Percentiles rank a stretch among this genome's conserved stretches.
These are phyloP conservation scores for Geosmithia flava DNA, from an alignment of 2,329 filamentous ascomycete genomes.

Conservation along the genomic window DNA sequence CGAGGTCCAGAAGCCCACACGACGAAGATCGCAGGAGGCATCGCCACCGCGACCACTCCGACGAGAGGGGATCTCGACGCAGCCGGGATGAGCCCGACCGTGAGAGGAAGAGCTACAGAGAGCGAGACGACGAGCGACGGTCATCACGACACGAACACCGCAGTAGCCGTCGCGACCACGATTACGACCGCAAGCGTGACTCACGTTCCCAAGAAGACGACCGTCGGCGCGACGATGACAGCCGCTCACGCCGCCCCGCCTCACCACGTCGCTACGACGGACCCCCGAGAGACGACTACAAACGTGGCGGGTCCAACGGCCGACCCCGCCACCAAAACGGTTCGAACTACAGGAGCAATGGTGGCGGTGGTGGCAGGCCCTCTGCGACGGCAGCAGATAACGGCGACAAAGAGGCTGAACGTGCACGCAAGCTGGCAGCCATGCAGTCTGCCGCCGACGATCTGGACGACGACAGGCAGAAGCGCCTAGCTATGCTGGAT, in stretches of 20 bases:
- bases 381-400: conserved; percentile 10
- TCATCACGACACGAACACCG: background rate
- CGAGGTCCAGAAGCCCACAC: conserved; percentile 29
- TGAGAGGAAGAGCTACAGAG: background rate
- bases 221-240: conserved; percentile 10
- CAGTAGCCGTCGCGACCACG: conserved; percentile 9
- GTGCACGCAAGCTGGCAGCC: conserved; percentile 54
- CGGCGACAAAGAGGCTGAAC: conserved; percentile 36
- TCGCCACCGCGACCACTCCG: conserved; percentile 9
- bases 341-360: conserved; percentile 10
- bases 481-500: conserved; percentile 53
- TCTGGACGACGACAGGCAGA: conserved; percentile 57
- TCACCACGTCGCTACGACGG: conserved; percentile 4
- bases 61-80: conserved; percentile 9
- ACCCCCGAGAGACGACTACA: conserved; percentile 2
- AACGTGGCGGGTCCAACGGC: conserved; percentile 7
- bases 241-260: conserved; percentile 15
- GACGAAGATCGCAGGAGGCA: conserved; percentile 13
- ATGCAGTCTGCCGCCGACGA: conserved; percentile 63
- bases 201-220: background rate
- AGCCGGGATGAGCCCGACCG: conserved; percentile 7
- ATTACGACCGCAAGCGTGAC: conserved; percentile 7
- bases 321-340: conserved; percentile 5
- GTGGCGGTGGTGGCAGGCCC: conserved; percentile 6
- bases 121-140: conserved; percentile 2